Percentiles rank a stretch among this genome's conserved stretches.
These are phyloP conservation scores for Corrigiola litoralis DNA, from an alignment of 179 eudicot species.

Conservation along the genomic window DNA sequence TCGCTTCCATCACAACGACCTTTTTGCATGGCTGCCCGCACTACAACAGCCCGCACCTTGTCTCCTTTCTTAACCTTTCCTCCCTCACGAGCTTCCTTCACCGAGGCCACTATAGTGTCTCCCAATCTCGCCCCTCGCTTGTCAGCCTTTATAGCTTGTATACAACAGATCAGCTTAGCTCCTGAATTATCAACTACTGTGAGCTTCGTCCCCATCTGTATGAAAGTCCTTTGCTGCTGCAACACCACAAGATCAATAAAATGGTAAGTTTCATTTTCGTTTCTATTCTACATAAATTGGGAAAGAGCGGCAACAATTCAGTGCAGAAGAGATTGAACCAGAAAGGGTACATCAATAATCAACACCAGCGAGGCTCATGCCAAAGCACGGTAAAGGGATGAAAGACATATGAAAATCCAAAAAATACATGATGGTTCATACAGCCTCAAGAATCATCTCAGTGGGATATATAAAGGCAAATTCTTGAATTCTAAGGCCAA, in stretches of 20 bases:
- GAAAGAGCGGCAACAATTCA: no score
- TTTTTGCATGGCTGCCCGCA: conserved; percentile 78
- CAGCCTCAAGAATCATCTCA: background rate
- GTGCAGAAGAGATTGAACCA: no score
- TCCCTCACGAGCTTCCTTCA: conserved; percentile 73
- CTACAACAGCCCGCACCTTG: conserved; percentile 81
- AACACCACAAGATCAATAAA: conserved; percentile 3
- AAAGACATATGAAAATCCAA: background rate
- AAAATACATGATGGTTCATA: no score
- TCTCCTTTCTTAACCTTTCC: conserved; percentile 94
- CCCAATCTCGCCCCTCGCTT: conserved; percentile 81
- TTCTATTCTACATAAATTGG: no score
- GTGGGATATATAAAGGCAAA: background rate
- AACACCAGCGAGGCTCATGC: no score
- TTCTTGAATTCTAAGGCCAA: background rate
- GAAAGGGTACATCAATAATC: no score
- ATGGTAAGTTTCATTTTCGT: background rate
- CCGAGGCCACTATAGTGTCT: conserved; percentile 77
- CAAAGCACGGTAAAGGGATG: no score
- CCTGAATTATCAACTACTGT: conserved; percentile 93
- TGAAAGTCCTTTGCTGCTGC: conserved; percentile 80
- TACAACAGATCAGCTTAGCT: conserved; percentile 74
- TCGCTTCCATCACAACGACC: conserved; percentile 88
- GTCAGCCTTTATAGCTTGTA: conserved; percentile 67
- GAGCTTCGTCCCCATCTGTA: conserved; percentile 85